Evolutionary conservation across 805 yeast species (phyloP).

Genomic region (Wickerhamiella vanderwaltii): DNA sequence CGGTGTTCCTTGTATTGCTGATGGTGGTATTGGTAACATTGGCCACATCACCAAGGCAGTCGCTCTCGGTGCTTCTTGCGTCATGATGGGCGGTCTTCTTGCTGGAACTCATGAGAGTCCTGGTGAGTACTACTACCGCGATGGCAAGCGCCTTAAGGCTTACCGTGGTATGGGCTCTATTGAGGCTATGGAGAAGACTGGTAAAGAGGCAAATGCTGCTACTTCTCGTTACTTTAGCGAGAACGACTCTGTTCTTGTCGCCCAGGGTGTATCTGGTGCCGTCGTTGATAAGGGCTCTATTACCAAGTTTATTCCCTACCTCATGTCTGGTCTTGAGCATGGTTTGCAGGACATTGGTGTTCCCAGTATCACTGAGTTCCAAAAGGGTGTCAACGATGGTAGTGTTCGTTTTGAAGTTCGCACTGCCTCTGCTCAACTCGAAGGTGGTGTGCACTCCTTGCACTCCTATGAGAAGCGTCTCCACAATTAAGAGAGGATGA

Average conservation of each 20-base stretch:
- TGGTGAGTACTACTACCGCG: slow-evolving; percentile 95
- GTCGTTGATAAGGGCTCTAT: slow-evolving; percentile 96
- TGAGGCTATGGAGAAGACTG: slow-evolving; percentile 94
- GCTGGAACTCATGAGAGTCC: slow-evolving; percentile 99
- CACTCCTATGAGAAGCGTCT: slow-evolving; percentile 96
- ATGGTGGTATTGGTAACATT: slow-evolving; percentile 98
- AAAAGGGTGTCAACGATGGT: slow-evolving; percentile 51
- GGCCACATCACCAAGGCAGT: slow-evolving; percentile 97
- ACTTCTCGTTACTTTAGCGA: slow-evolving; percentile 97
- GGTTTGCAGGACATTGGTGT: slow-evolving; percentile 98
- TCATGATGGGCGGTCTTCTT: slow-evolving; percentile 99
- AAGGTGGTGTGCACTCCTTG: slow-evolving; percentile 95
- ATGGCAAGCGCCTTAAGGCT: slow-evolving; percentile 92
- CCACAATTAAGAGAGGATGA: slow-evolving; percentile 46
- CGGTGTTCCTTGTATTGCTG: slow-evolving; percentile 98
- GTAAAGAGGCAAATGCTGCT: slow-evolving; percentile 84
- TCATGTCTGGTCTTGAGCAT: slow-evolving; percentile 92
- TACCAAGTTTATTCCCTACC: slow-evolving; percentile 85
- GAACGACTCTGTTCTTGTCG: slow-evolving; percentile 87
- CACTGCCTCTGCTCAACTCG: slow-evolving; percentile 97
- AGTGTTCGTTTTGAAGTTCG: slow-evolving; percentile 87
- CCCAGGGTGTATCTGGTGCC: slow-evolving; percentile 97
- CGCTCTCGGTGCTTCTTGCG: slow-evolving; percentile 92
- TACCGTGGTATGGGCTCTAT: slow-evolving; percentile 99
- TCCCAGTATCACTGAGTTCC: slow-evolving; percentile 48